Percentiles rank a stretch among this genome's conserved stretches.
These are phyloP conservation scores for Asterochloris erici DNA, from an alignment of 139 green algal genomes.

Conservation along the genomic window DNA sequence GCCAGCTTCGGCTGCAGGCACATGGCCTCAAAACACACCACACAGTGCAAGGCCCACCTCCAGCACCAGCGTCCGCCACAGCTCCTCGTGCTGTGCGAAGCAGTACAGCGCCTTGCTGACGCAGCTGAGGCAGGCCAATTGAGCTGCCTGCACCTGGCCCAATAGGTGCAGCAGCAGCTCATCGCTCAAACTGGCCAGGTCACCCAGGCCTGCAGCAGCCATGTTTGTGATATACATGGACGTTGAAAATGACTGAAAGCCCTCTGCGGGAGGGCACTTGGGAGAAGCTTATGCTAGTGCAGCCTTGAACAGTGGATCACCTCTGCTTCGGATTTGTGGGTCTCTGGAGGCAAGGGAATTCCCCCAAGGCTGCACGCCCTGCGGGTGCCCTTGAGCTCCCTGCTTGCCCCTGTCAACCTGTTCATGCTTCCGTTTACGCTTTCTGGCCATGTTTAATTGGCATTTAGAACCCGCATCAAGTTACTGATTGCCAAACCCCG, in stretches of 20 bases:
- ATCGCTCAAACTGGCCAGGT: constrained; percentile 66
- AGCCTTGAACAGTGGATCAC: constrained; percentile 11
- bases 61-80: constrained; percentile 83
- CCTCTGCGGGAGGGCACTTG: background rate
- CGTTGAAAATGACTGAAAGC: background rate
- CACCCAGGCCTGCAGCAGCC: constrained; percentile 63
- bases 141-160: constrained; percentile 24
- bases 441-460: too few species aligned
- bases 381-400: constrained; percentile 32
- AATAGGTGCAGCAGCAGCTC: constrained; percentile 75
- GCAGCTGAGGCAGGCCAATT: constrained; percentile 45
- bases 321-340: constrained; percentile 30
- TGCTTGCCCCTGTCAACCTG: too few species aligned
- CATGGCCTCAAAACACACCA: too few species aligned
- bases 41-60: constrained; percentile 45
- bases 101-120: constrained; percentile 67
- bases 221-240: background rate
- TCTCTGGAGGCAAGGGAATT: constrained; percentile 34
- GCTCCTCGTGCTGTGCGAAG: constrained; percentile 79
- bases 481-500: too few species aligned
- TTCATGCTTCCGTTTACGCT: too few species aligned
- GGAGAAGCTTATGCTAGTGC: background rate
- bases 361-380: constrained; percentile 50
- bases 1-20: too few species aligned
- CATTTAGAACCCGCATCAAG: too few species aligned